Base-by-base conservation (phyloP, 441 rosid species). In the Euphorbia celastroides region DNA sequence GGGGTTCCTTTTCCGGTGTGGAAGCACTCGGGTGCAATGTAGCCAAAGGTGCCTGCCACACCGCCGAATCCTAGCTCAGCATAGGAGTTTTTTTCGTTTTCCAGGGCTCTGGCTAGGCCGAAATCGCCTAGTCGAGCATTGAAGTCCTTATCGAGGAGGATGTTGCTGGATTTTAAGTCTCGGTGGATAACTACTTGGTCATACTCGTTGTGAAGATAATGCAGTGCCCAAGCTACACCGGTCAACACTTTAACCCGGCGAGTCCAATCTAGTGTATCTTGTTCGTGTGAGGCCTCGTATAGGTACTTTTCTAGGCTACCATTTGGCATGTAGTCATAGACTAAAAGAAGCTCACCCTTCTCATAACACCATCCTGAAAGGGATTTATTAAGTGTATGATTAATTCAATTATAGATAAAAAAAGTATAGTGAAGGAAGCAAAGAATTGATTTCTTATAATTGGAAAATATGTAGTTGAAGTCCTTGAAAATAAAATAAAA, bases 91-190 rank as follows among this genome's bases (percentile, higher is more conserved):
- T 70, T 83, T 74, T 78, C 86, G 20, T 80, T 73, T 68, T 83
- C 84, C 1, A 85, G 57, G 64, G 88, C 86, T 25, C 84, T 77
- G 9, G 86, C 87, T 1, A 85, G 82, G 30, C 87, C 86, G 10
- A 83, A 85, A 59, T 85, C 86, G 2, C 90, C 87, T 3, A 85
- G 71, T 9, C 84, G 76, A 36, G 86, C 87, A 38, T 81, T 78
- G 74, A 75, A 85, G 62, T 75, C 60, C 7, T 42, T 44, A 32
- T 85, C 90, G 31, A 83, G 84, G 74, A 85, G 52, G 55, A 83
- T 74, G 75, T 83, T 85, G 80, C 84, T 85, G 57, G 87, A 78
- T 65, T 85, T 85, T 56, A 85, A 82, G 75, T 83, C 86, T n/a
- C 87, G 73, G 52, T 85, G 90, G 34, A 85, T 79, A 59, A 85